Conservation (phyloP, 495 filamentous ascomycete genomes). For the Xylaria curta region DNA sequence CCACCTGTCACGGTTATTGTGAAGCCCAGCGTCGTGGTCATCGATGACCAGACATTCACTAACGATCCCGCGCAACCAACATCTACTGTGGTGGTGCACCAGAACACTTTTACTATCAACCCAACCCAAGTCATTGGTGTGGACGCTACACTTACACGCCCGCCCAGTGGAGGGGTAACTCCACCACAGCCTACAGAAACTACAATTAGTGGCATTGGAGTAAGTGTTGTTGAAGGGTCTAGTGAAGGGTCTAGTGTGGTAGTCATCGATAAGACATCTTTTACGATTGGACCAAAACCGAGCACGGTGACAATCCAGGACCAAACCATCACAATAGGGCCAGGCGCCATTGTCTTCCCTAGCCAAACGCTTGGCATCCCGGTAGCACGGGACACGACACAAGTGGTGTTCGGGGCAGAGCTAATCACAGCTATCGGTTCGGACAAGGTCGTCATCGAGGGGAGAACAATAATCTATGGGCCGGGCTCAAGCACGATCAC, state of each 20-base stretch:
- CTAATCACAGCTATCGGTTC: slow-evolving; percentile 54
- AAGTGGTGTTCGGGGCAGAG: slow-evolving; percentile 52
- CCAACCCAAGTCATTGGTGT: slow-evolving; percentile 49
- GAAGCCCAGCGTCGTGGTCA: slow-evolving; percentile 49
- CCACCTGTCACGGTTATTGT: slow-evolving; percentile 47
- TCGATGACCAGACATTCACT: slow-evolving; percentile 49
- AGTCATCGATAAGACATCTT: slow-evolving; percentile 55
- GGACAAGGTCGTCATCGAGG: slow-evolving; percentile 51
- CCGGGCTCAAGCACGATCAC: slow-evolving; percentile 39
- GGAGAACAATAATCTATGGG: slow-evolving; percentile 51
- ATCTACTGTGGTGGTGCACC: slow-evolving; percentile 47
- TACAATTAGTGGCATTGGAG: slow-evolving; percentile 49
- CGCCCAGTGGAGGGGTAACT: slow-evolving; percentile 34
- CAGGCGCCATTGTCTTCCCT: slow-evolving; percentile 46
- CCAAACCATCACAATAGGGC: slow-evolving; percentile 55
- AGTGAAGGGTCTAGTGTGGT: slow-evolving; percentile 48
- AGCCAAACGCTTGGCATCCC: slow-evolving; percentile 45
- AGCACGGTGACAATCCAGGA: slow-evolving; percentile 47
- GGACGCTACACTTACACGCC: slow-evolving; percentile 49
- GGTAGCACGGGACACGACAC: slow-evolving; percentile 42
- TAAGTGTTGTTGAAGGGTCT: slow-evolving; percentile 48
- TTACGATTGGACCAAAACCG: slow-evolving; percentile 44
- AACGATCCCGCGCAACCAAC: slow-evolving; percentile 44
- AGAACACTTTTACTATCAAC: slow-evolving; percentile 51
- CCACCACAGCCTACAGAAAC: slow-evolving; percentile 39